phyloP scores from a whole-genome alignment of 2,329 filamentous ascomycete species.

The Pseudopyrenochaeta lycopersici region DNA sequence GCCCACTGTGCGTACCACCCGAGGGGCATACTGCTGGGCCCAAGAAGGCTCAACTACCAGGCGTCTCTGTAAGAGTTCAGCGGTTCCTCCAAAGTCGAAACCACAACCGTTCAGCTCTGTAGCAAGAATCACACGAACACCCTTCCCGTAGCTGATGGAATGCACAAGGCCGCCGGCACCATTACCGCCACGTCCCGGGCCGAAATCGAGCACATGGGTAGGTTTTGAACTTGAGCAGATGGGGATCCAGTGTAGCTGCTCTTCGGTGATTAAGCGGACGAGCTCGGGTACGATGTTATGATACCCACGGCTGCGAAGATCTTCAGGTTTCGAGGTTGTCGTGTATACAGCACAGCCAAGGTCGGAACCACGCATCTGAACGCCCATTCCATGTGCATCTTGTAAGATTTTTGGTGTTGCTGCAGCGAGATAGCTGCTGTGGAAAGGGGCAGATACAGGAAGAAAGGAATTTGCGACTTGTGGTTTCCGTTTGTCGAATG shows the following conservation, averaged over 20 bases:
- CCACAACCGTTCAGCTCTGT: constrained; percentile 90
- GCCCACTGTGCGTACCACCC: constrained; percentile 84
- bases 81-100: constrained; percentile 93
- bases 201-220: constrained; percentile 95
- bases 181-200: constrained; percentile 94
- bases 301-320: constrained; percentile 73
- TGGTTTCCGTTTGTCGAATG: constrained; percentile 93
- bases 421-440: constrained; percentile 89
- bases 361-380: constrained; percentile 76
- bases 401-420: constrained; percentile 84
- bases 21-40: constrained; percentile 95
- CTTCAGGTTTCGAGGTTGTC: constrained; percentile 78
- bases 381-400: constrained; percentile 85
- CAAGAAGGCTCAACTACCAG: constrained; percentile 93
- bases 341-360: constrained; percentile 88
- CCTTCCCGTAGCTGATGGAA: constrained; percentile 98
- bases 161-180: constrained; percentile 95
- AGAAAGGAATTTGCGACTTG: constrained; percentile 97
- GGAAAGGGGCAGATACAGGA: constrained; percentile 96
- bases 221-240: constrained; percentile 90
- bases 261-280: constrained; percentile 91
- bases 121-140: constrained; percentile 93
- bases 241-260: constrained; percentile 95
- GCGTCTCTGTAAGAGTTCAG: constrained; percentile 96
- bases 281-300: constrained; percentile 87